A percentile compares a stretch with the other conserved stretches of the same genome.
Conservation (phyloP, 164 flowering plant species). For the Chimonanthus praecox region DNA sequence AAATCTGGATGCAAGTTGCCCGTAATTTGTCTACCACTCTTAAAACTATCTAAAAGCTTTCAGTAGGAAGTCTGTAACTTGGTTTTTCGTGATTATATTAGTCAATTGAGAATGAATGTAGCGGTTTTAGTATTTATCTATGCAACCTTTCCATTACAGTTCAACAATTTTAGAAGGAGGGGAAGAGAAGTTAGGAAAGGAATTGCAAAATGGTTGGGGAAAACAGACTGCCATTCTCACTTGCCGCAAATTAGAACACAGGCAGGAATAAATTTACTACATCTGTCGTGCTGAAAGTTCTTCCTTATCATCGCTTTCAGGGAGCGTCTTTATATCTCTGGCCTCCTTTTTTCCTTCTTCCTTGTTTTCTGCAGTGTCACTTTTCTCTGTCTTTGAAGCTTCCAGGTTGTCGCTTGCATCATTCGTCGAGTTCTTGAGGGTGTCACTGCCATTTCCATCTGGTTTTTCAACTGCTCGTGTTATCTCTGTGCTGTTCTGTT, state of each 20-base stretch:
- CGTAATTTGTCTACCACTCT: too few species aligned
- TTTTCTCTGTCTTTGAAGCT: not conserved
- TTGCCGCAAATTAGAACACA: not conserved
- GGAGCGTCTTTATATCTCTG: not conserved
- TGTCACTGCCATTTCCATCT: not conserved
- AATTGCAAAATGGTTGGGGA: not conserved
- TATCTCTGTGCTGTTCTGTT: not conserved
- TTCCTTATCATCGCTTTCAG: not conserved
- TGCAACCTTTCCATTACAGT: too few species aligned
- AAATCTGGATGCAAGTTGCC: too few species aligned
- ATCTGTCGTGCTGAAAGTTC: not conserved
- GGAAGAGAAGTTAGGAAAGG: not conserved
- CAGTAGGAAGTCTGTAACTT: too few species aligned
- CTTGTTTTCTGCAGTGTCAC: not conserved
- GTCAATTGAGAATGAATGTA: too few species aligned
- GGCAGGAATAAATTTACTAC: not conserved
- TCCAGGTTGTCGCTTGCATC: not conserved
- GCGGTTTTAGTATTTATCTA: too few species aligned
- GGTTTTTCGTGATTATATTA: too few species aligned
- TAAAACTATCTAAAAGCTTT: too few species aligned
- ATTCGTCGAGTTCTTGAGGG: not conserved
- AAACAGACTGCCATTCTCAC: not conserved
- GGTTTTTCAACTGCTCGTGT: not conserved
- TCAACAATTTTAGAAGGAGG: too few species aligned
- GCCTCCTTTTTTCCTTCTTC: not conserved